Evolutionary conservation across 441 rosid species (phyloP).

Genomic region (Populus trichocarpa): DNA sequence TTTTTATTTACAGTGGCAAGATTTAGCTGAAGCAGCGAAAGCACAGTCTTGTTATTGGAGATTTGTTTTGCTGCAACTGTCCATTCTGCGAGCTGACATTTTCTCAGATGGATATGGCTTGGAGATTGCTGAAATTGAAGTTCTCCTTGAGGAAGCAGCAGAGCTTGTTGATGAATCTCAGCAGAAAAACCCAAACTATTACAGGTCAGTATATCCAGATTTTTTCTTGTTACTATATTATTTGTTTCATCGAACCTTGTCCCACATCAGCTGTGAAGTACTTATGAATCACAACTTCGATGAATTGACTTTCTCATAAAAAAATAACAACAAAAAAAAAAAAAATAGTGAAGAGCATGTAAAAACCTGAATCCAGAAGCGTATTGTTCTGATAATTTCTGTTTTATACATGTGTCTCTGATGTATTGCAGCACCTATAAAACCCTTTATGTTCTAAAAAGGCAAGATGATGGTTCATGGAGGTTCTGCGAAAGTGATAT

Average conservation of each 20-base stretch:
- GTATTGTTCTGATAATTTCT: not conserved
- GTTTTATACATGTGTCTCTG: not conserved
- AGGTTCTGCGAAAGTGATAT: conserved; percentile 70
- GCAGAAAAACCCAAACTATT: conserved; percentile 70
- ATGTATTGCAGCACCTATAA: conserved; percentile 60
- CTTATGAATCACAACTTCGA: not conserved
- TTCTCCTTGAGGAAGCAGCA: conserved; percentile 85
- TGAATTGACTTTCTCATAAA: not conserved
- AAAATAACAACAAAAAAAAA: too few relatives aligned
- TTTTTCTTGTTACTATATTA: not conserved
- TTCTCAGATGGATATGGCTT: conserved; percentile 42
- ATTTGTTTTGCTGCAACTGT: conserved; percentile 75
- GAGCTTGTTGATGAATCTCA: conserved; percentile 82
- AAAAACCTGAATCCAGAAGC: not conserved
- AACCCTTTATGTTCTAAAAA: conserved; percentile 62
- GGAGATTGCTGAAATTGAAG: conserved; percentile 83
- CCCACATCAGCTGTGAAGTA: not conserved
- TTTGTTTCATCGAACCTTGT: not conserved
- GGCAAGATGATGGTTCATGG: conserved; percentile 84
- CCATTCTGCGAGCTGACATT: conserved; percentile 64
- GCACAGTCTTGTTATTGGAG: conserved; percentile 77
- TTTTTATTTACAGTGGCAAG: conserved; percentile 66
- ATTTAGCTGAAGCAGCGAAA: conserved; percentile 72
- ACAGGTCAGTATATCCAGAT: conserved; percentile 43
- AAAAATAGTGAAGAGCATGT: not conserved